Conservation (phyloP, 2,329 filamentous ascomycete genomes). For the Fusarium sarcochroum region DNA sequence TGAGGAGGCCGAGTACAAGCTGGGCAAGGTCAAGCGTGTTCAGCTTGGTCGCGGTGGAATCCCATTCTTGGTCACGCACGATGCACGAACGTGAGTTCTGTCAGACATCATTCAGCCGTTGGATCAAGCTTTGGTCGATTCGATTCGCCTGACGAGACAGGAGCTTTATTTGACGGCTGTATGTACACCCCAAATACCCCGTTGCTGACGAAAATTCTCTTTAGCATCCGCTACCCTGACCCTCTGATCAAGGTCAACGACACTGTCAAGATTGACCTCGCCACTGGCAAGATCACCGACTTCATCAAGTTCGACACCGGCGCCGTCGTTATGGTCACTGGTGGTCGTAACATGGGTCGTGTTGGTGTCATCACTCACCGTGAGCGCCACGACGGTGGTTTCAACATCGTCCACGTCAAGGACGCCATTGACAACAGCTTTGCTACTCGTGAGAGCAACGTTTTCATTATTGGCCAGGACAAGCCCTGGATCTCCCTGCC, state of each 20-base stretch:
- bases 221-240: constrained; percentile 99
- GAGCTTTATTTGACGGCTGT: constrained; percentile 67
- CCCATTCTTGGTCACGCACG: constrained; percentile 99
- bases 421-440: constrained; percentile 99
- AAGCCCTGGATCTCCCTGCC: constrained; percentile 99
- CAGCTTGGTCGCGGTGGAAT: constrained; percentile 99
- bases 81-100: constrained; percentile 99
- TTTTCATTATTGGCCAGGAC: constrained; percentile 98
- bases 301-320: constrained; percentile 99
- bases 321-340: constrained; percentile 97
- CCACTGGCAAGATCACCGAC: constrained; percentile 97
- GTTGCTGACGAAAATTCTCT: constrained; percentile 56
- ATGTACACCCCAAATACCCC: constrained; percentile 57
- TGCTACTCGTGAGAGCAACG: constrained; percentile 99
- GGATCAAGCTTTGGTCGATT: constrained; percentile 97
- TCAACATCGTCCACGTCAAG: constrained; percentile 99
- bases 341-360: constrained; percentile 99
- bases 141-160: constrained; percentile 53
- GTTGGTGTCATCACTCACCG: constrained; percentile 99
- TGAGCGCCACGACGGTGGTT: constrained; percentile 99
- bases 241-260: constrained; percentile 99
- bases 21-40: constrained; percentile 99
- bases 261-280: constrained; percentile 98
- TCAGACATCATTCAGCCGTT: constrained; percentile 99
- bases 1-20: constrained; percentile 99